phyloP scores from a whole-genome alignment of 805 yeast genomes.

The Candida jianshihensis region DNA sequence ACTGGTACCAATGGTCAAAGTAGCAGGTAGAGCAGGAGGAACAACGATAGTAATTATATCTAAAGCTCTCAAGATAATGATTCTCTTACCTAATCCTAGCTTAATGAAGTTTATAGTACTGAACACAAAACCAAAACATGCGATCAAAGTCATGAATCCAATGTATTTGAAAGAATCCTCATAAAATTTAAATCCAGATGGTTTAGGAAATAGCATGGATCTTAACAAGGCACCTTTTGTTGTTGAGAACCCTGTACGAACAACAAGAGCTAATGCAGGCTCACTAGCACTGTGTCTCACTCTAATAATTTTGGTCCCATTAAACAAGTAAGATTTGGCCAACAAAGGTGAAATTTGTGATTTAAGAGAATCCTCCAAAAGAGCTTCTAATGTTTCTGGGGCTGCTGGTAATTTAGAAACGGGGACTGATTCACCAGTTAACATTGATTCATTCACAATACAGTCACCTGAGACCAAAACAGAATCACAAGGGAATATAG shows the following conservation, averaged over 20 bases:
- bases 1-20: slow-evolving; percentile 92
- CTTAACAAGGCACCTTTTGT: slow-evolving; percentile 92
- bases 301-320: slow-evolving; percentile 85
- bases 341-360: slow-evolving; percentile 56
- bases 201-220: slow-evolving; percentile 95
- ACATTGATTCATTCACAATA: slow-evolving; percentile 95
- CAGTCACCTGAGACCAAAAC: slow-evolving; percentile 85
- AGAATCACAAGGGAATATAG: slow-evolving; percentile 82
- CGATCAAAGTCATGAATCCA: slow-evolving; percentile 88
- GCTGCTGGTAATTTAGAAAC: slow-evolving; percentile 73
- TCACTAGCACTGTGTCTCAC: slow-evolving; percentile 56
- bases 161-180: slow-evolving; percentile 92
- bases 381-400: slow-evolving; percentile 48
- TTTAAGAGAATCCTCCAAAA: slow-evolving; percentile 49
- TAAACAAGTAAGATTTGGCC: slow-evolving; percentile 71
- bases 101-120: slow-evolving; percentile 79
- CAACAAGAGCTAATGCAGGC: slow-evolving; percentile 76
- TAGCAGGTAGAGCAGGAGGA: slow-evolving; percentile 98
- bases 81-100: slow-evolving; percentile 59
- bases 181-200: slow-evolving; percentile 87
- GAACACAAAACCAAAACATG: slow-evolving; percentile 73
- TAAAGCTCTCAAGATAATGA: slow-evolving; percentile 81
- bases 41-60: slow-evolving; percentile 95
- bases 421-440: slow-evolving; percentile 98
- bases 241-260: slow-evolving; percentile 88